Evolutionary conservation across 257 asterid genomes (phyloP).

Genomic region (Fraxinus quadrangulata): DNA sequence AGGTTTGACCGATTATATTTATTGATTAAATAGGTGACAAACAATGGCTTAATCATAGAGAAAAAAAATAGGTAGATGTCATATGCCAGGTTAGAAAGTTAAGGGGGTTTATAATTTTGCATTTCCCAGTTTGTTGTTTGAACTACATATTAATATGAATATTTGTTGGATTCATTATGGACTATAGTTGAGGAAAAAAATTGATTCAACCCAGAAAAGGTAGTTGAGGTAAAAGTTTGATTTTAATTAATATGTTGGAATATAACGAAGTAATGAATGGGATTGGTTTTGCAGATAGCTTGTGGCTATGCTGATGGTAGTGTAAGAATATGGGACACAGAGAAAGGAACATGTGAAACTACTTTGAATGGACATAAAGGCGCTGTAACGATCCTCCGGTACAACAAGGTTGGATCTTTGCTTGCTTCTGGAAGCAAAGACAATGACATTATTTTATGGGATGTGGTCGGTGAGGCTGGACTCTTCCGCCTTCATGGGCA

Average conservation of each 20-base stretch:
- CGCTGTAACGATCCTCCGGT: conserved; percentile 71
- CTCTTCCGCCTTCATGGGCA: conserved; percentile 94
- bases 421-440: conserved; percentile 99
- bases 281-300: conserved; percentile 63
- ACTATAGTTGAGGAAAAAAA: not conserved
- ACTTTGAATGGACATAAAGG: conserved; percentile 92
- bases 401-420: conserved; percentile 75
- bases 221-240: not conserved
- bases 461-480: conserved; percentile 87
- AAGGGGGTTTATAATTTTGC: conserved; percentile 3
- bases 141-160: not conserved
- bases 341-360: conserved; percentile 85
- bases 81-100: conserved; percentile 6
- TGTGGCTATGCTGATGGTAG: conserved; percentile 93
- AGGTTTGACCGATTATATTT: no score
- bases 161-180: not conserved
- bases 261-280: conserved; percentile 1
- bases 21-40: no score
- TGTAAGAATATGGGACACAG: conserved; percentile 82
- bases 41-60: not conserved
- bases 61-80: not conserved
- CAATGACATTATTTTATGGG: conserved; percentile 90
- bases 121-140: not conserved
- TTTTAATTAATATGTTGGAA: conserved; percentile 7
- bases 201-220: not conserved